phyloP scores from a whole-genome alignment of 1,284 basidiomycete species.

The Cutaneotrichosporon sp. region DNA sequence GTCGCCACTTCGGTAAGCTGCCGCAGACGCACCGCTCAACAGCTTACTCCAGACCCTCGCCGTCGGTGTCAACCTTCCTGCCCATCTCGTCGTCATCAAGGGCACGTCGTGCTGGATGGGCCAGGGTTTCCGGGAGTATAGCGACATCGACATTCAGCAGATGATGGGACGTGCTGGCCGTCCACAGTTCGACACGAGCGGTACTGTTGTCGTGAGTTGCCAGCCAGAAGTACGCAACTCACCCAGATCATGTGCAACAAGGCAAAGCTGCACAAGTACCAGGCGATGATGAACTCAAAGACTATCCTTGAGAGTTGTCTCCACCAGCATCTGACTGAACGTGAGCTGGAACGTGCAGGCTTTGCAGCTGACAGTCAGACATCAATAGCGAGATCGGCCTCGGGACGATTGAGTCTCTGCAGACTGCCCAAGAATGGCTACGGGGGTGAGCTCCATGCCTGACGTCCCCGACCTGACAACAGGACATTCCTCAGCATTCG shows the following conservation, averaged over 20 bases:
- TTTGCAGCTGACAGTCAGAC: conserved; percentile 48
- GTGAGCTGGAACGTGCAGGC: conserved; percentile 16
- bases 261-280: conserved; percentile 31
- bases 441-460: conserved; percentile 46
- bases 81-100: conserved; percentile 49
- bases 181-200: conserved; percentile 71
- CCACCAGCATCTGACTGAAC: conserved; percentile 76
- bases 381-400: conserved; percentile 88
- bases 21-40: no score
- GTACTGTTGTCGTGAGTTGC: conserved; percentile 47
- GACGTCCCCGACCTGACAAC: conserved; percentile 13
- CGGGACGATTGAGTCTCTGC: conserved; percentile 65
- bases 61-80: conserved; percentile 54
- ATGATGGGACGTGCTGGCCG: conserved; percentile 65
- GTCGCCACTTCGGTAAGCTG: conserved; percentile 46
- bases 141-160: conserved; percentile 49
- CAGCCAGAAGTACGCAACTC: neutral
- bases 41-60: conserved; percentile 47
- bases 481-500: conserved; percentile 76
- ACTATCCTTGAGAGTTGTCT: conserved; percentile 78
- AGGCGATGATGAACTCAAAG: conserved; percentile 43
- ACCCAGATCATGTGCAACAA: conserved; percentile 36
- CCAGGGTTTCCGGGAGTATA: conserved; percentile 41
- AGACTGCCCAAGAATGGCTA: conserved; percentile 68
- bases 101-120: conserved; percentile 44